These are phyloP conservation scores for Suillus luteus DNA, from an alignment of 768 basidiomycete genomes.

Conservation along the genomic window DNA sequence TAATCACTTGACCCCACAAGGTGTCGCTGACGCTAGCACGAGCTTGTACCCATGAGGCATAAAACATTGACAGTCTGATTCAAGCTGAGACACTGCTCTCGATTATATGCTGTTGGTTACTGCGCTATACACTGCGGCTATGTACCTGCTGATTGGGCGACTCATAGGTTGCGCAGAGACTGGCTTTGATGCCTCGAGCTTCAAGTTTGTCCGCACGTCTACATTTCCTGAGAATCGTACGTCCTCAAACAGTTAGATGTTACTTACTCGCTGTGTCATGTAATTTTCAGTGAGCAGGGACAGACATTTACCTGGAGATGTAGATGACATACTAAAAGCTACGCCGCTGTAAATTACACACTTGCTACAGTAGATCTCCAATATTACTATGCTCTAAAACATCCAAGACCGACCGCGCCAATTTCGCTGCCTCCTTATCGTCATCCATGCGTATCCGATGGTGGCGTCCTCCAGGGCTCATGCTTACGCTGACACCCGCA, in stretches of 20 bases:
- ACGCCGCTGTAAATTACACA: background rate
- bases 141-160: background rate
- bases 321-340: background rate
- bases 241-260: background rate
- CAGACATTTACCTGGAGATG: background rate
- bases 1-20: constrained; percentile 8
- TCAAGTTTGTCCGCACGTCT: background rate
- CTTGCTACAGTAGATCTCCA: constrained; percentile 23
- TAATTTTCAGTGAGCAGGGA: background rate
- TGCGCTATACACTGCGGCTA: background rate
- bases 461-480: constrained; percentile 34
- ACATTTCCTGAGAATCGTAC: background rate
- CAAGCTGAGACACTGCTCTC: background rate
- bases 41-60: constrained; percentile 1
- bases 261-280: background rate
- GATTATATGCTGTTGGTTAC: background rate
- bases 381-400: constrained; percentile 37
- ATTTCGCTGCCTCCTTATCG: constrained; percentile 58
- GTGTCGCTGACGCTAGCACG: constrained; percentile 6
- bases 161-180: background rate
- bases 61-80: background rate
- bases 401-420: constrained; percentile 59
- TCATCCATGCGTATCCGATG: constrained; percentile 52
- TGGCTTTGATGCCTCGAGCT: constrained; percentile 1
- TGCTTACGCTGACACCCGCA: constrained; percentile 22